Base-by-base conservation (phyloP, 108 stramenopile species). In the Cylindrotheca closterium region DNA sequence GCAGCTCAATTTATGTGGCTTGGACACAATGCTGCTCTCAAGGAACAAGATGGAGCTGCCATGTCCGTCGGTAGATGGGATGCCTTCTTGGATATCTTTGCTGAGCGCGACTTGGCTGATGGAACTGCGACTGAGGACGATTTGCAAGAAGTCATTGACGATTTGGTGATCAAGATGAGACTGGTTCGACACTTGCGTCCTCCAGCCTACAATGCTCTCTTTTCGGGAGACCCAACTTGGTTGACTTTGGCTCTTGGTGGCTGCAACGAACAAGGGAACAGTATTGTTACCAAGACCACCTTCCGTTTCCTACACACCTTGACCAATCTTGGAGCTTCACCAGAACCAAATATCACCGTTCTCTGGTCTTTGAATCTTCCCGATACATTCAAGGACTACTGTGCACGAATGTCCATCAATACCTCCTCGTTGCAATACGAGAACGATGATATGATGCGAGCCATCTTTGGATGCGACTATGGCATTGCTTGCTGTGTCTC, bases 31-130 rank as follows among this genome's bases (percentile, higher is more conserved):
- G 85, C 85, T 12, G 80, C 85, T 29, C 65, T 87, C 42, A 87
- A 87, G 58, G 79, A 83, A 59, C 82, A 87, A 54, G 85, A 87
- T 58, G 85, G 85, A 28, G 85, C 85, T 30, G 85, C 85, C 54
- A 87, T 83, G 86, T 81, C 79, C 4, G 72, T 73, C 1, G 81
- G 83, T 8, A 62, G 86, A 22, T 82, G 82, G 83, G 86, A 87
- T 72, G 72, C 80, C 4, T 87, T 84, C 53, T 32, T 84, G 0
- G 83, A 87, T 60, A 82, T 82, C 26, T 84, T 66, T 61, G 71
- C 76, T 4, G 83, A 84, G 53, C 64, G 47, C 15, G 83, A 84
- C 65, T 55, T 84, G 22, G 73, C 69, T 1, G 48, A 55, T n/a
- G 85, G 85, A 52, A 53, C 37, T 1, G 77, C 68, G 18, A 81